Percentiles rank a stretch among this genome's conserved stretches.
Evolutionary conservation across 2,329 filamentous ascomycete species (phyloP).

Genomic region (Cladosporium halotolerans): DNA sequence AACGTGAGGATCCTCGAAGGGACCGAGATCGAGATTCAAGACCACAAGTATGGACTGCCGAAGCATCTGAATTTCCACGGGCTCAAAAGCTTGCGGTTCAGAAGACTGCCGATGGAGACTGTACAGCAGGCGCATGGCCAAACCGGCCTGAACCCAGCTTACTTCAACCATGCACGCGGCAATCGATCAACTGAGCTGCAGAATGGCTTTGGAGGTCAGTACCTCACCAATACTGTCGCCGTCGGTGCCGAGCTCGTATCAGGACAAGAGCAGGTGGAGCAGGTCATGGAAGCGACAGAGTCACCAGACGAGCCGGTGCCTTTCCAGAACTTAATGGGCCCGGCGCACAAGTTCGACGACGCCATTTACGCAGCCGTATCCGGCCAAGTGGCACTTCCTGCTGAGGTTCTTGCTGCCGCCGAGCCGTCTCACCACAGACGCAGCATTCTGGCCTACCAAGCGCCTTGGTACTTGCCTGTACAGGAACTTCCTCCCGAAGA

Average conservation of each 20-base stretch:
- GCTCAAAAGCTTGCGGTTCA: conserved; percentile 37
- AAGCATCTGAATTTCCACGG: conserved; percentile 24
- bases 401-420: conserved; percentile 1
- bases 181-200: conserved; percentile 13
- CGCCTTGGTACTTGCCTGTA: conserved; percentile 1
- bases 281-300: not conserved
- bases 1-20: conserved; percentile 34
- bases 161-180: conserved; percentile 25
- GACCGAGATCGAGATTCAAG: conserved; percentile 10
- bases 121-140: not conserved
- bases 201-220: conserved; percentile 23
- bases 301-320: not conserved
- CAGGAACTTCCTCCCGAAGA: not conserved
- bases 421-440: conserved; percentile 10
- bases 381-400: conserved; percentile 9
- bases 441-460: conserved; percentile 17
- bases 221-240: conserved; percentile 18
- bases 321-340: conserved; percentile 7
- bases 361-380: conserved; percentile 17
- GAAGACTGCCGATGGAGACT: conserved; percentile 31
- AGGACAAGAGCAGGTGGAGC: conserved; percentile 15
- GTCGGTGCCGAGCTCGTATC: conserved; percentile 11
- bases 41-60: conserved; percentile 20
- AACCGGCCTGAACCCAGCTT: not conserved
- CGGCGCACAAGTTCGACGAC: conserved; percentile 15